Evolutionary conservation across 1,139 yeast species (phyloP), one percentile per base, ranked within the genome.

Genomic region (Suhomyces bokatorum): DNA sequence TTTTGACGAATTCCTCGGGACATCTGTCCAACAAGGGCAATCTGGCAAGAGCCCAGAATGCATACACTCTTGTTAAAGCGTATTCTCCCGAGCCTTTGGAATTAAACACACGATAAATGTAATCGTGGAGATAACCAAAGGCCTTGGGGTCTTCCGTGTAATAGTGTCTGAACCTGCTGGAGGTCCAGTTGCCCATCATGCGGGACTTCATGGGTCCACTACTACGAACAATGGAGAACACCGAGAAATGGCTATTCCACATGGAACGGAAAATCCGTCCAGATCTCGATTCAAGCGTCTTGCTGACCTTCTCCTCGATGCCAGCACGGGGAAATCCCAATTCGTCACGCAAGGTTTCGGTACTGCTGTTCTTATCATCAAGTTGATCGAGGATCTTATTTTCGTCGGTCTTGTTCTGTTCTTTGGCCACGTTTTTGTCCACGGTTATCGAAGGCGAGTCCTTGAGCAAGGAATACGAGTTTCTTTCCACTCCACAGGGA

Each of bases 401-500:
- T 9, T 22, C 35, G 6, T 26, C 20, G 24, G 27, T 28, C 11
- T 45, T 17, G 43, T 62, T 56, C 42, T 60, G 62, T 9, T 20
- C 37, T 6, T 35, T 16, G 33, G 53, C 51, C 12, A 55, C 55
- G 8, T 38, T 40, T 3, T 45, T 33, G 7, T 56, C 43, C 4
- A 56, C 49, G 30, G 57, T 54, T 6, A 26, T 24, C 15, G 50
- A 53, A 10, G 44, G 35, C 37, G 31, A n/a, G 46, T 28, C 17
- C 37, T 60, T 62, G 33, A 69, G 51, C 3, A 67, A 53, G 9
- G 77, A 71, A 42, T 46, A 54, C 32, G 62, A 59, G 47, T 60
- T 69, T 37, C 78, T 58, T 52, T 73, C 78, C 14, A 74, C 66
- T 0, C 79, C 79, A 8, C 73, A 78, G 0, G 79, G 79, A 55